Base-by-base conservation (phyloP, 805 yeast genomes). In the Saccharomycopsis fodiens region DNA sequence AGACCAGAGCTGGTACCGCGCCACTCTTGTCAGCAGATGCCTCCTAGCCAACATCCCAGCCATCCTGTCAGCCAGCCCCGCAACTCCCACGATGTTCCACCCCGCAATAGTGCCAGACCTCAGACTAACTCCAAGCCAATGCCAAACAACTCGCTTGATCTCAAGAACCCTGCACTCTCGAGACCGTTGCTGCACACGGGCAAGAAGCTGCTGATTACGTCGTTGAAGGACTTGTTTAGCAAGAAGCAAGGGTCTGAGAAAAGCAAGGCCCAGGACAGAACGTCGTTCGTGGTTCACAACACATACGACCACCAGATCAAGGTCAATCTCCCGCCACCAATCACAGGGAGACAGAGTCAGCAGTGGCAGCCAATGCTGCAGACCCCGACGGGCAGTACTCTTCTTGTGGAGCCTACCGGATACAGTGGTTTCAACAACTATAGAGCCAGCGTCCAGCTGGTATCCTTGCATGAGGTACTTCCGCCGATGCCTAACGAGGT, bases 171-270 rank as follows among this genome's bases (percentile, higher is more conserved):
- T n/a, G n/a, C n/a, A n/a, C n/a, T n/a, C n/a, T 7, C 10, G 6
- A 25, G 29, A 25, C 29, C 29, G 10, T 6, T 25, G 10, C 10
- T 10, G 10, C 29, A 25, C 17, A 19, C 15, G 7, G 15, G 7
- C 8, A 32, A 32, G 20, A 32, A 32, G 20, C 20, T 17, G 20
- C 15, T 19, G 36, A 32, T 32, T 15, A 15, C 8, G 5, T 41
- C 44, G 19, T 22, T 41, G 19, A 41, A 32, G 23, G 41, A 41
- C 6, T 20, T 41, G n/a, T 36, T 42, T 22, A 42, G 37, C 22
- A 42, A 37, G 16, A 6, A 10, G 8, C 12, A 29, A n/a, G n/a
- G n/a, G 32, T 12, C 13, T 29, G 32, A 29, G n/a, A 12, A 29
- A 29, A 12, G 13, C 12, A 12, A 12, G 32, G 20, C 19, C 29